phyloP scores from a whole-genome alignment of 345 rosid species.

The Lenwebbia sp. region DNA sequence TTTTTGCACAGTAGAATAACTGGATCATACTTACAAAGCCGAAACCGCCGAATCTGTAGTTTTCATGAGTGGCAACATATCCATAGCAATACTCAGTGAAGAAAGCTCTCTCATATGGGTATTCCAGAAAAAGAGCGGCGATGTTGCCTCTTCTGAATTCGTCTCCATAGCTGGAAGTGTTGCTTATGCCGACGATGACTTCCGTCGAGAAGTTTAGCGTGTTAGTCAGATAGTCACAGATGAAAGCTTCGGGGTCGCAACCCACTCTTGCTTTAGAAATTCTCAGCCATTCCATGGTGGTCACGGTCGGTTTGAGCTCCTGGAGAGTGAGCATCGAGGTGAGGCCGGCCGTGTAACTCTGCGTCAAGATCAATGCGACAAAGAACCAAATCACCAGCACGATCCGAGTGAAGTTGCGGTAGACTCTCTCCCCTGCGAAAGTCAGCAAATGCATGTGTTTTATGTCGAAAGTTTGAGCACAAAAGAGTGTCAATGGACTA shows the following conservation, averaged over 20 bases:
- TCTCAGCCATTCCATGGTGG: constrained; percentile 22
- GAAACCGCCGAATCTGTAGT: constrained; percentile 43
- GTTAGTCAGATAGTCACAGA: constrained; percentile 15
- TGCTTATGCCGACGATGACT: constrained; percentile 4
- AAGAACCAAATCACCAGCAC: constrained; percentile 51
- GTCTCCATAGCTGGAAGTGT: constrained; percentile 8
- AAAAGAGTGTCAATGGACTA: background rate
- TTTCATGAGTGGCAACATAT: constrained; percentile 7
- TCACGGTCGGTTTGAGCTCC: constrained; percentile 16
- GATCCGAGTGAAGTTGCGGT: constrained; percentile 24
- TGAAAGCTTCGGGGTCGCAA: constrained; percentile 38
- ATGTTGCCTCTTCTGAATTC: constrained; percentile 16
- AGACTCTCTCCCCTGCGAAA: constrained; percentile 30
- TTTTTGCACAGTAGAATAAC: background rate
- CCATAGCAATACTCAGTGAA: constrained; percentile 21
- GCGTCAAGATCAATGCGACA: constrained; percentile 39
- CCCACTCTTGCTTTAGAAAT: constrained; percentile 26
- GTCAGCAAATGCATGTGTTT: background rate
- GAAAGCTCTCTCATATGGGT: constrained; percentile 38
- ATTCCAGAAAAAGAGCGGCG: constrained; percentile 41
- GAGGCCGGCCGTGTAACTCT: constrained; percentile 55
- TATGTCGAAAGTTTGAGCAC: background rate
- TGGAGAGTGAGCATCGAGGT: constrained; percentile 47
- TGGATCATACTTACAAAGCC: constrained; percentile 33
- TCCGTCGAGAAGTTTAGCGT: constrained; percentile 14